Evolutionary conservation across 768 basidiomycete species (phyloP).

Genomic region (Hemileccinum impolitum): DNA sequence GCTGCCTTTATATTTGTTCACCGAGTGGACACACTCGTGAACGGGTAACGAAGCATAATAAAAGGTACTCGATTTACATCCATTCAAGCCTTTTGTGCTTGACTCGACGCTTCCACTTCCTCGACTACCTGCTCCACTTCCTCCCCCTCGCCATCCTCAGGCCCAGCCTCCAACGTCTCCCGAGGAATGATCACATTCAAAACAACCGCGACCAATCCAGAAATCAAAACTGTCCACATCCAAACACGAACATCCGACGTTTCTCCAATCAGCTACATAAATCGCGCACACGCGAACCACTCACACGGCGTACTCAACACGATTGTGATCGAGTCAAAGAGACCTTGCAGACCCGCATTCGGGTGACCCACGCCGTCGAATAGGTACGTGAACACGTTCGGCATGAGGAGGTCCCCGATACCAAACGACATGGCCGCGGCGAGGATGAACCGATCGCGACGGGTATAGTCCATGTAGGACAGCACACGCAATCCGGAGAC

Average conservation of each 20-base stretch:
- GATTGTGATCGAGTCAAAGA: slow-evolving; percentile 78
- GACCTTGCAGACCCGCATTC: slow-evolving; percentile 55
- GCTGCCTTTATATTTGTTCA: too few species aligned
- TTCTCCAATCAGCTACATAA: neutral
- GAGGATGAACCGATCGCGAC: slow-evolving; percentile 67
- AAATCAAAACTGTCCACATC: slow-evolving; percentile 43
- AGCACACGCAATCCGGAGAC: slow-evolving; percentile 72
- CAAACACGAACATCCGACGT: too few species aligned
- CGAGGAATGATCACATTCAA: slow-evolving; percentile 57
- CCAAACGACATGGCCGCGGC: slow-evolving; percentile 69
- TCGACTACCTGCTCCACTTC: slow-evolving; percentile 17
- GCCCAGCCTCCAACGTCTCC: slow-evolving; percentile 13
- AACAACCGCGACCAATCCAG: slow-evolving; percentile 55
- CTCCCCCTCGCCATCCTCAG: neutral
- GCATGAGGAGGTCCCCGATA: slow-evolving; percentile 66
- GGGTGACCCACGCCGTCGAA: slow-evolving; percentile 59
- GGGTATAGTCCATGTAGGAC: slow-evolving; percentile 52
- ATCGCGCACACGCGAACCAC: slow-evolving; percentile 23
- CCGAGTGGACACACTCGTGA: too few species aligned
- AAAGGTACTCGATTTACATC: too few species aligned
- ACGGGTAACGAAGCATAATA: too few species aligned
- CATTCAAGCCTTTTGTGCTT: too few species aligned
- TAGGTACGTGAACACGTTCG: slow-evolving; percentile 61
- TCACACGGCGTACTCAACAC: slow-evolving; percentile 78
- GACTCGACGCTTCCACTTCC: slow-evolving; percentile 22